Evolutionary conservation across 805 yeast genomes (phyloP), one percentile per base, ranked within the genome.

Genomic region (Teunomyces gatunensis): DNA sequence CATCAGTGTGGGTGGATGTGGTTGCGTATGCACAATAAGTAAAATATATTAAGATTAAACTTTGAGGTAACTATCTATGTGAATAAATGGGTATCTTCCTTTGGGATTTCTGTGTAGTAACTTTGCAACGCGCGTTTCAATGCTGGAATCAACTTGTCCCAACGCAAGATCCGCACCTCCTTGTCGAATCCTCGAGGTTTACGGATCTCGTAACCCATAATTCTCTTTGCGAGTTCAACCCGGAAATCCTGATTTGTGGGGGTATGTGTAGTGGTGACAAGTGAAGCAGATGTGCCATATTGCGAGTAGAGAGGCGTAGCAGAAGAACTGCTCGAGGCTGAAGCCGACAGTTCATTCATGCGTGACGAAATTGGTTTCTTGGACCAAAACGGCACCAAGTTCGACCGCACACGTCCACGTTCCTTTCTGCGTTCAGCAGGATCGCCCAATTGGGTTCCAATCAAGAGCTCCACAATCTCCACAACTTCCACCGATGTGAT

Each of bases 161-260:
- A 83, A 47, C 75, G 71, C 51, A 83, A 61, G 39, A 83, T 81
- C 40, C 87, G 64, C 32, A 83, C 85, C 54, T 81, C 86, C 63
- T 83, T 83, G 57, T 83, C 87, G 62, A 83, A 82, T 1, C 86
- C 86, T 55, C 87, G 69, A 23, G 87, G 88, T 54, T 80, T 81
- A 55, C 86, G 72, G 27, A 71, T 65, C 48, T 78, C 81, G 59
- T 83, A 83, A 15, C 77, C 77, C 85, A 83, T 82, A 20, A 83
- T 82, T 58, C 87, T 69, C 48, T 79, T 79, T 3, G 87, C 87
- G 50, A 83, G 67, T 52, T 81, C 85, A 15, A 71, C 63, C 50
- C 81, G 67, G 54, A 70, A 73, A 42, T 69, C 72, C 25, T 63
- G 66, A 46, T 64, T 66, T 9, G 62, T 48, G 6, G 55, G 54